Percentiles rank a stretch among this genome's conserved stretches.
These are phyloP conservation scores for Coemansia brasiliensis DNA, from an alignment of 192 early-diverging fungal genomes.

Conservation along the genomic window DNA sequence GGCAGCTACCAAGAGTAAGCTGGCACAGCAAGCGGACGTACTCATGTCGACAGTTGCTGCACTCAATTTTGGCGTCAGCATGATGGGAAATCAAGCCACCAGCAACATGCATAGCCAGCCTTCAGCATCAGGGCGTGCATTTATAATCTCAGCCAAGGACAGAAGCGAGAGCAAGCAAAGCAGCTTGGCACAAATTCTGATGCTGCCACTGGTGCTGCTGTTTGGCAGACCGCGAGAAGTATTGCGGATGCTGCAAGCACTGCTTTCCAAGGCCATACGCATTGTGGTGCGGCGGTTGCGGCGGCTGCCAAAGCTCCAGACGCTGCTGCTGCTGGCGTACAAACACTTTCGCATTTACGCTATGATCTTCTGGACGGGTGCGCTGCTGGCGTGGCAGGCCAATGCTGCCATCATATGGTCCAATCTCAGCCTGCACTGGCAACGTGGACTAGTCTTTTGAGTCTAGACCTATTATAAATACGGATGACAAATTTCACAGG, in stretches of 20 bases:
- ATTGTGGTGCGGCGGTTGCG: conserved; percentile 14
- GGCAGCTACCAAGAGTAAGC: conserved; percentile 34
- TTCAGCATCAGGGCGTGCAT: not conserved
- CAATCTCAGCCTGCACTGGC: conserved; percentile 29
- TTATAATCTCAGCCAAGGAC: not conserved
- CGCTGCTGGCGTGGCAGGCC: conserved; percentile 41
- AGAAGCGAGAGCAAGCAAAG: not conserved
- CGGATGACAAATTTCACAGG: conserved; percentile 1
- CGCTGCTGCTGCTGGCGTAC: conserved; percentile 40
- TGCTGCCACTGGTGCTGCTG: conserved; percentile 32
- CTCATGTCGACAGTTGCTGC: conserved; percentile 51
- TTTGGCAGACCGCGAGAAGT: conserved; percentile 27
- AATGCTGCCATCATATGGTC: conserved; percentile 43
- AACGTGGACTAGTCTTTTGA: conserved; percentile 29
- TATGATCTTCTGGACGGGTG: conserved; percentile 43
- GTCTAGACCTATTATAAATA: not conserved
- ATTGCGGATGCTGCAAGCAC: conserved; percentile 2
- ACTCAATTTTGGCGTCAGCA: conserved; percentile 41
- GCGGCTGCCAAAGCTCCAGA: conserved; percentile 19
- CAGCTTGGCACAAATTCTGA: conserved; percentile 23
- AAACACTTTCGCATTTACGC: conserved; percentile 40
- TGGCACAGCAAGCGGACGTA: conserved; percentile 50
- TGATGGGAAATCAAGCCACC: conserved; percentile 2
- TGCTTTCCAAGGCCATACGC: conserved; percentile 8
- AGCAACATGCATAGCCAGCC: too few species aligned